A percentile compares a stretch with the other conserved stretches of the same genome.
Evolutionary conservation across 2,329 filamentous ascomycete genomes (phyloP).

Genomic region (Eutypa lata): DNA sequence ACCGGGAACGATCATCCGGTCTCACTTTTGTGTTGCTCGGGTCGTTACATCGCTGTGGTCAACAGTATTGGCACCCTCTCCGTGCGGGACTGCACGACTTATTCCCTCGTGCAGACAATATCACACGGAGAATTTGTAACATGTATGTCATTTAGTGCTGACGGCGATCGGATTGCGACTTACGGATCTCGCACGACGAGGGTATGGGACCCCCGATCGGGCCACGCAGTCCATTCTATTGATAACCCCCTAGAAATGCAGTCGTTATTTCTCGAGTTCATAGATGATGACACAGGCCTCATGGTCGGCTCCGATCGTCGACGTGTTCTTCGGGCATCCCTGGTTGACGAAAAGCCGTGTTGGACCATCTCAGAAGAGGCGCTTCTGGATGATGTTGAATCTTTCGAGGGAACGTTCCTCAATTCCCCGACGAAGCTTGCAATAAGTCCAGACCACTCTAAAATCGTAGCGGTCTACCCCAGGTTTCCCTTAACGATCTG

Average conservation of each 20-base stretch:
- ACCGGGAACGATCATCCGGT: constrained; percentile 6
- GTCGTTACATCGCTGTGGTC: constrained; percentile 7
- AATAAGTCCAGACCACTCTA: background rate
- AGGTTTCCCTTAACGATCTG: background rate
- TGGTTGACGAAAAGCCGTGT: background rate
- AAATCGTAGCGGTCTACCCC: background rate
- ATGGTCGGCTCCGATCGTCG: background rate
- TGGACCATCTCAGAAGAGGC: background rate
- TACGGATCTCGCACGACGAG: constrained; percentile 8
- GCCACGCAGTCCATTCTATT: background rate
- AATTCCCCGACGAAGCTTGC: background rate
- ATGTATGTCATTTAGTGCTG: constrained; percentile 3
- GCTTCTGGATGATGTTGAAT: background rate
- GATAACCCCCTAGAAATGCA: background rate
- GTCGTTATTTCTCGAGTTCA: background rate
- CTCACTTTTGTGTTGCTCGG: constrained; percentile 2
- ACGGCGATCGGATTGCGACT: constrained; percentile 7
- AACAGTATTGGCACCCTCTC: constrained; percentile 2
- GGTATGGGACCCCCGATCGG: constrained; percentile 7
- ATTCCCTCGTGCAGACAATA: background rate
- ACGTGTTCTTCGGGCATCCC: background rate
- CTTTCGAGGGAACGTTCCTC: background rate
- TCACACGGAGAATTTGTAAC: background rate
- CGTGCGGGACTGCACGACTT: constrained; percentile 4
- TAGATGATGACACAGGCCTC: background rate